Conservation (phyloP, 2,329 filamentous ascomycete species). For the Emergomyces orientalis region DNA sequence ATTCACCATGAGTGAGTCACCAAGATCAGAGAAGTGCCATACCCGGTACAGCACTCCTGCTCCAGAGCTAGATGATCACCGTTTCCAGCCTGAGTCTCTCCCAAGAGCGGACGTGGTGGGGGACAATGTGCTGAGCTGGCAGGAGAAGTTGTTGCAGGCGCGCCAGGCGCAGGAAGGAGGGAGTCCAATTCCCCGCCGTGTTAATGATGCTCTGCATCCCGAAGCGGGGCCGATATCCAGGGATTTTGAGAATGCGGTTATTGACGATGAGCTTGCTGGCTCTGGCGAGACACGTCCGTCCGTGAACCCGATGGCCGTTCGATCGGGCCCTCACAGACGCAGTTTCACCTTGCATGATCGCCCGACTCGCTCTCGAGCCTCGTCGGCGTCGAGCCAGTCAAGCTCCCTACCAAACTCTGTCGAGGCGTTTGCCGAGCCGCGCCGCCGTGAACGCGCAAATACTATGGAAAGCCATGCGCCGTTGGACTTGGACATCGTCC, state of each 20-base stretch:
- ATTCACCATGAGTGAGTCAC: conserved; percentile 41
- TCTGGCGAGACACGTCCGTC: conserved; percentile 34
- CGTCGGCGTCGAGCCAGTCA: conserved; percentile 53
- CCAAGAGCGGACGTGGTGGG: conserved; percentile 28
- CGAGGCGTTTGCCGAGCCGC: conserved; percentile 88
- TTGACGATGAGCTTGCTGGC: conserved; percentile 52
- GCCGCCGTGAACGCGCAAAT: conserved; percentile 67
- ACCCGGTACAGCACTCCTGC: conserved; percentile 56
- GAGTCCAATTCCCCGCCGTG: conserved; percentile 38
- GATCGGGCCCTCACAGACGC: conserved; percentile 26
- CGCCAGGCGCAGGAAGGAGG: not conserved
- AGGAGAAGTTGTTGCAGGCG: conserved; percentile 2
- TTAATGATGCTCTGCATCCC: conserved; percentile 37
- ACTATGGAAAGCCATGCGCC: conserved; percentile 53
- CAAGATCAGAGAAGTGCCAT: conserved; percentile 55
- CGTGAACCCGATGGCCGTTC: conserved; percentile 33
- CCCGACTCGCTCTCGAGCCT: conserved; percentile 36
- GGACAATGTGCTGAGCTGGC: conserved; percentile 36
- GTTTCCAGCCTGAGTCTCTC: conserved; percentile 40
- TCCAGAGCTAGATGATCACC: conserved; percentile 74
- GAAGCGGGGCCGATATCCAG: conserved; percentile 48
- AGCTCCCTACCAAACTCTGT: conserved; percentile 91
- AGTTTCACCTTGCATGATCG: conserved; percentile 33
- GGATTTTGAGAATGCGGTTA: conserved; percentile 79
- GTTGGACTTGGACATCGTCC: conserved; percentile 47